These are phyloP conservation scores for Laguncularia racemosa DNA, from an alignment of 345 rosid genomes.

Conservation along the genomic window DNA sequence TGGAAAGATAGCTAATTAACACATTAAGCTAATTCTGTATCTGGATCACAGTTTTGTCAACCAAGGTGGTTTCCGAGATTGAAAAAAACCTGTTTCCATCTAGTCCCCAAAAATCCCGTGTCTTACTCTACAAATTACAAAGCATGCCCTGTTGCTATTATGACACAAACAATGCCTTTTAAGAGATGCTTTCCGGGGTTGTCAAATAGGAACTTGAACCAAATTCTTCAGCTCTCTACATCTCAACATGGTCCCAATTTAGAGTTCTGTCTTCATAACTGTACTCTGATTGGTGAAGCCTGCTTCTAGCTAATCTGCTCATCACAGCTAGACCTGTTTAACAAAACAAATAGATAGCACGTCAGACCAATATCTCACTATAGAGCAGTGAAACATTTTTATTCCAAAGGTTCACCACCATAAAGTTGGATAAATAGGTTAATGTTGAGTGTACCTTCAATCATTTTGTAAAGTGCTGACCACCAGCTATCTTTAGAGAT, in stretches of 20 bases:
- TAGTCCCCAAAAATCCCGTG: no score
- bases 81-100: no score
- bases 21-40: no score
- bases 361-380: background rate
- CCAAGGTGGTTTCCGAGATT: no score
- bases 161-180: no score
- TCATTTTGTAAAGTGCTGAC: constrained; percentile 47
- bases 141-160: no score
- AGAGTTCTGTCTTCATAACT: constrained; percentile 22
- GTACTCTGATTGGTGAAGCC: constrained; percentile 27
- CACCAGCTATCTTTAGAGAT: constrained; percentile 52
- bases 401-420: no score
- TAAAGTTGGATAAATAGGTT: background rate
- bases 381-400: background rate
- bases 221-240: constrained; percentile 9
- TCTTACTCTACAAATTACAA: no score
- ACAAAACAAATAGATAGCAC: background rate
- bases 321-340: constrained; percentile 45
- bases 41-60: no score
- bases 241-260: constrained; percentile 30
- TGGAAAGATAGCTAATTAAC: no score
- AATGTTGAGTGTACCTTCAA: constrained; percentile 37
- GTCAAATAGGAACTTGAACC: no score
- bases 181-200: no score
- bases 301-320: constrained; percentile 38